Percentiles rank a stretch among this genome's conserved stretches.
phyloP scores from a whole-genome alignment of 2,329 filamentous ascomycete species.

The Gnomoniopsis smithogilvyi region DNA sequence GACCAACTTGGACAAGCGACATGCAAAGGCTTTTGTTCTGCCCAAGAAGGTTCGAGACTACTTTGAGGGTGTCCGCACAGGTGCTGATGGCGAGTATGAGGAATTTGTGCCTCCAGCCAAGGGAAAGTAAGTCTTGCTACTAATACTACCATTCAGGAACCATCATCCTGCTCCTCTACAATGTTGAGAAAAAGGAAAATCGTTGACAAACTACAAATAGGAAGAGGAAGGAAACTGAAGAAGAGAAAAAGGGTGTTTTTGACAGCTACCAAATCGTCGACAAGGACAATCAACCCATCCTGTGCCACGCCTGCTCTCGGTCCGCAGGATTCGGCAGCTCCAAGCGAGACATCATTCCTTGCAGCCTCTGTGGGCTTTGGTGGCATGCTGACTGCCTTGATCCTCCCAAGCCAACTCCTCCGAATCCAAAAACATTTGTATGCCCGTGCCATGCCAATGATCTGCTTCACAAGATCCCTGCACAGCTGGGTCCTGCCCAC shows the following conservation, averaged over 20 bases:
- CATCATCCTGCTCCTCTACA: not conserved
- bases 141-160: no score
- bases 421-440: slow-evolving; percentile 74
- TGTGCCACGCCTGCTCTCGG: slow-evolving; percentile 74
- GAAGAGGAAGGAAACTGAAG: slow-evolving; percentile 56
- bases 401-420: slow-evolving; percentile 76
- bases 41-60: slow-evolving; percentile 68
- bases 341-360: slow-evolving; percentile 72
- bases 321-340: slow-evolving; percentile 57
- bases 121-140: slow-evolving; percentile 56
- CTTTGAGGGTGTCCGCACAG: slow-evolving; percentile 78
- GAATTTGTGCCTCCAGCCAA: slow-evolving; percentile 56
- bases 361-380: slow-evolving; percentile 74
- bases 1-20: slow-evolving; percentile 62
- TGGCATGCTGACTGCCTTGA: slow-evolving; percentile 95
- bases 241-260: slow-evolving; percentile 45
- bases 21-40: slow-evolving; percentile 69
- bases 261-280: slow-evolving; percentile 70
- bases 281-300: slow-evolving; percentile 67
- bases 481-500: slow-evolving; percentile 56
- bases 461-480: slow-evolving; percentile 59
- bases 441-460: slow-evolving; percentile 86
- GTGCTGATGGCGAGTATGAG: slow-evolving; percentile 76
- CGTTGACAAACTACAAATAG: slow-evolving; percentile 36
- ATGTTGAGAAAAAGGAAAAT: slow-evolving; percentile 5